Evolutionary conservation across 805 yeast genomes (phyloP).

Genomic region (Spathaspora boniae): DNA sequence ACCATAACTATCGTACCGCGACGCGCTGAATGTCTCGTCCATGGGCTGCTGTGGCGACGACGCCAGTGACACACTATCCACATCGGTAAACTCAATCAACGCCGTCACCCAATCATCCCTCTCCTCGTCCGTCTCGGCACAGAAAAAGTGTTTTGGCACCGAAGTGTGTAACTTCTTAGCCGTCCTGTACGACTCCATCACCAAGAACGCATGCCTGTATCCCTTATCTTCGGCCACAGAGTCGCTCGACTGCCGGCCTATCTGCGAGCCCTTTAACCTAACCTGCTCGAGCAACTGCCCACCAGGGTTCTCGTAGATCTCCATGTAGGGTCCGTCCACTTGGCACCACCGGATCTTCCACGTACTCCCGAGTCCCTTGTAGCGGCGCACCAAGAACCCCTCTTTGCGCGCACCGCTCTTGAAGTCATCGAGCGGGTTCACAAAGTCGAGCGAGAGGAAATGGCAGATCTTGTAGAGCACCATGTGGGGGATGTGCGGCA

Average conservation of each 20-base stretch:
- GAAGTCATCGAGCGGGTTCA: constrained; percentile 53
- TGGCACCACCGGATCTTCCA: constrained; percentile 75
- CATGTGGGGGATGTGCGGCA: constrained; percentile 56
- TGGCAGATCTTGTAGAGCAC: constrained; percentile 54
- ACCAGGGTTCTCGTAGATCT: constrained; percentile 54
- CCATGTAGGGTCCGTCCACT: constrained; percentile 55
- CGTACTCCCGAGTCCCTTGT: constrained; percentile 56
- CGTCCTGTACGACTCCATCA: constrained; percentile 44
- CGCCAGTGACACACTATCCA: constrained; percentile 6
- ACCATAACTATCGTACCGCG: constrained; percentile 4
- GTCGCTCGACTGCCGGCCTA: constrained; percentile 49
- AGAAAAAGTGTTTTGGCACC: constrained; percentile 57
- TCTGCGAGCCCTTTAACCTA: constrained; percentile 47
- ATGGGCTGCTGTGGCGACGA: constrained; percentile 6
- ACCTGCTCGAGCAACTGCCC: constrained; percentile 54
- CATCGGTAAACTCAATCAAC: constrained; percentile 32
- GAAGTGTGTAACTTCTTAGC: constrained; percentile 28
- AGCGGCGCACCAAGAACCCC: constrained; percentile 61
- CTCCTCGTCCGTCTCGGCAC: constrained; percentile 77
- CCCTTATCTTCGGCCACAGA: constrained; percentile 45
- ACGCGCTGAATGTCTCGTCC: not conserved
- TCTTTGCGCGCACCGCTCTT: constrained; percentile 55
- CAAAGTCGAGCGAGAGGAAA: constrained; percentile 65
- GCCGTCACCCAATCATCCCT: constrained; percentile 67
- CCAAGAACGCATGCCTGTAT: constrained; percentile 58